Evolutionary conservation across 768 basidiomycete genomes (phyloP).

Genomic region (Termitomyces sp.): DNA sequence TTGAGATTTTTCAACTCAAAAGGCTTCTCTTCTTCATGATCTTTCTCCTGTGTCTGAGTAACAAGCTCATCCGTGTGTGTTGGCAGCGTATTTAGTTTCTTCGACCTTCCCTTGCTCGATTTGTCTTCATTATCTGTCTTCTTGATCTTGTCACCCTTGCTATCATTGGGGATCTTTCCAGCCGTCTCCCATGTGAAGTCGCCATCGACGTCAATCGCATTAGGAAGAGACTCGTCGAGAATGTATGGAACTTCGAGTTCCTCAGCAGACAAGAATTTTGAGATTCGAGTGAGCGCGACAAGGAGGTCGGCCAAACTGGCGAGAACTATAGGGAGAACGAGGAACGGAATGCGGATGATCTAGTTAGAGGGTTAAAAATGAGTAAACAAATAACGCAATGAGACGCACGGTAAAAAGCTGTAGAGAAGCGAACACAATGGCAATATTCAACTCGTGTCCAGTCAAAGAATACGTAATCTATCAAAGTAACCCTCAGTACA

Average conservation of each 20-base stretch:
- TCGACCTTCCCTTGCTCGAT: slow-evolving; percentile 10
- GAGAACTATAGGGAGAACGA: slow-evolving; percentile 52
- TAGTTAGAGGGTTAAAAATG: slow-evolving; percentile 14
- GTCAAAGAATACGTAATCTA: slow-evolving; percentile 61
- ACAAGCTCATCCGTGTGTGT: slow-evolving; percentile 13
- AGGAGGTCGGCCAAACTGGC: slow-evolving; percentile 42
- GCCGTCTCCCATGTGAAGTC: slow-evolving; percentile 49
- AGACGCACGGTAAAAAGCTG: slow-evolving; percentile 52
- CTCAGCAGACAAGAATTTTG: slow-evolving; percentile 46
- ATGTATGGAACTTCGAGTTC: slow-evolving; percentile 44
- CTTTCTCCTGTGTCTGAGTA: slow-evolving; percentile 15
- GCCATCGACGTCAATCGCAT: slow-evolving; percentile 43
- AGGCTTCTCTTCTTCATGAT: slow-evolving; percentile 34
- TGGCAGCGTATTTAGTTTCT: slow-evolving; percentile 13
- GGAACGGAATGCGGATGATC: slow-evolving; percentile 56
- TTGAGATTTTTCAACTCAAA: slow-evolving; percentile 46
- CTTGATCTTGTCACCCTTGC: slow-evolving; percentile 9
- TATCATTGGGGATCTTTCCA: slow-evolving; percentile 15
- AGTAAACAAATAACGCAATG: background rate
- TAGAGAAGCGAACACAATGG: slow-evolving; percentile 51
- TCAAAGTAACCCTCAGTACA: background rate
- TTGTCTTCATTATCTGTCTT: slow-evolving; percentile 14
- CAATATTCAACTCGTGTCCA: slow-evolving; percentile 48
- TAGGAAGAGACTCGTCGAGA: slow-evolving; percentile 31
- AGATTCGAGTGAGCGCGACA: slow-evolving; percentile 45